Evolutionary conservation across 176 grass and related monocot species (phyloP), one percentile per base, ranked within the genome.

Genomic region (Oryza nivara): DNA sequence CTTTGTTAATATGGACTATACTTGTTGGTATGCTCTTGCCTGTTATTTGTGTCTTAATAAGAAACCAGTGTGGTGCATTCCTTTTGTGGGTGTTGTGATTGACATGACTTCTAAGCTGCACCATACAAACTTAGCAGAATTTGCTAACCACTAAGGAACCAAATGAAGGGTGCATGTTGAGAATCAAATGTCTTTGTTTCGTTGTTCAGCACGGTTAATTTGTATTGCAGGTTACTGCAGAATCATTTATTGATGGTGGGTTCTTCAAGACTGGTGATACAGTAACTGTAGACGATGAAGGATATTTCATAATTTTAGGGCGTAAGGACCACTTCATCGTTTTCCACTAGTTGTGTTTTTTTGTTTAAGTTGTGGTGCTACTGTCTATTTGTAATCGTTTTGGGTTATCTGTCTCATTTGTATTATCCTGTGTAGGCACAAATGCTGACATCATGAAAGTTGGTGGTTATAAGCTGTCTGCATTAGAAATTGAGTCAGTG

Each of bases 361-460:
- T 52, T 65, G 72, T 88, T 40, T 34, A 80, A 36, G 16, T 79
- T 1, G 12, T 67, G 35, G 35, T 68, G 68, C 67, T 76, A 67
- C 22, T 71, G 40, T 73, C 47, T 73, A 51, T 3, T 17, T 23
- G 34, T 72, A 65, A 72, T 10, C 0, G 45, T 54, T 74, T 74
- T 68, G 43, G 26, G 48, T 61, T 61, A 4, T 2, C 56, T 36
- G 5, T 16, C 73, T 86, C 67, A 86, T 73, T 58, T 81, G 15
- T 81, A 76, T 30, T 48, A 25, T 40, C 74, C 14, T 88, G 17
- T 83, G 76, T 87, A 98, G 96, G 96, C 72, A 98, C 89, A 84
- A 98, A 98, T 86, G 96, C 96, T 70, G 96, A 95, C 78, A 98
- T 98, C 68, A 98, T 98, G 91, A 98, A 98, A 98, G 85, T 98